Percentiles rank a stretch among this genome's conserved stretches.
phyloP scores from a whole-genome alignment of 2,329 filamentous ascomycete species.

The Helotiales sp. region DNA sequence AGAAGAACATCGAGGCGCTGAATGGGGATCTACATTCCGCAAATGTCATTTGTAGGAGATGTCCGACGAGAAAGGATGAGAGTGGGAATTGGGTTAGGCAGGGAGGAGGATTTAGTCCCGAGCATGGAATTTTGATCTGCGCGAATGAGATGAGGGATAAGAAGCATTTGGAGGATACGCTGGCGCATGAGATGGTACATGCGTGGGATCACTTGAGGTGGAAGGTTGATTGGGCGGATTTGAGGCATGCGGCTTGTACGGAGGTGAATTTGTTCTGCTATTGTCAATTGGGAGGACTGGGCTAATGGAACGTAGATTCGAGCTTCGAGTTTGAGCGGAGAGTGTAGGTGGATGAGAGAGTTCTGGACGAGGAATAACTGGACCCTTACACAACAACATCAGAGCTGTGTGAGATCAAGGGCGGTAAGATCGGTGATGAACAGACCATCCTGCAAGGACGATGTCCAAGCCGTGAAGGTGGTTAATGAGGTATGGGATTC shows the following conservation, averaged over 20 bases:
- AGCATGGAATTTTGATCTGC: conserved; percentile 88
- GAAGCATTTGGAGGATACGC: conserved; percentile 87
- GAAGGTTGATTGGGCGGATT: conserved; percentile 81
- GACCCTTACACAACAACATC: conserved; percentile 89
- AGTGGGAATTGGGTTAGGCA: conserved; percentile 58
- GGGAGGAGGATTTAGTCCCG: conserved; percentile 82
- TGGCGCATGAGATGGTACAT: conserved; percentile 98
- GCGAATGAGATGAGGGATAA: conserved; percentile 85
- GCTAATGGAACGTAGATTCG: conserved; percentile 68
- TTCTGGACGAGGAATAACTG: conserved; percentile 85
- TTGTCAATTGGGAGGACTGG: background rate
- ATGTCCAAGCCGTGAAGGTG: conserved; percentile 82
- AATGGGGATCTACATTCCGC: conserved; percentile 74
- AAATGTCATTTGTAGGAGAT: conserved; percentile 85
- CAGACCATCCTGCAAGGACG: conserved; percentile 80
- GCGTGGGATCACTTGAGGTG: conserved; percentile 92
- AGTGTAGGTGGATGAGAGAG: conserved; percentile 89
- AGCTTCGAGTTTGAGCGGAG: conserved; percentile 88
- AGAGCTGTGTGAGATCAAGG: conserved; percentile 84
- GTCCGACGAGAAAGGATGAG: conserved; percentile 60
- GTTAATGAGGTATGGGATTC: conserved; percentile 99
- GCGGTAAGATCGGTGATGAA: conserved; percentile 81
- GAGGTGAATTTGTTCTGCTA: conserved; percentile 64
- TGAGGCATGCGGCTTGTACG: conserved; percentile 91
- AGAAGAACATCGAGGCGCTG: conserved; percentile 77